A percentile compares a stretch with the other conserved stretches of the same genome.
phyloP scores from a whole-genome alignment of 108 stramenopile genomes.

The Skeletonema marinoi region DNA sequence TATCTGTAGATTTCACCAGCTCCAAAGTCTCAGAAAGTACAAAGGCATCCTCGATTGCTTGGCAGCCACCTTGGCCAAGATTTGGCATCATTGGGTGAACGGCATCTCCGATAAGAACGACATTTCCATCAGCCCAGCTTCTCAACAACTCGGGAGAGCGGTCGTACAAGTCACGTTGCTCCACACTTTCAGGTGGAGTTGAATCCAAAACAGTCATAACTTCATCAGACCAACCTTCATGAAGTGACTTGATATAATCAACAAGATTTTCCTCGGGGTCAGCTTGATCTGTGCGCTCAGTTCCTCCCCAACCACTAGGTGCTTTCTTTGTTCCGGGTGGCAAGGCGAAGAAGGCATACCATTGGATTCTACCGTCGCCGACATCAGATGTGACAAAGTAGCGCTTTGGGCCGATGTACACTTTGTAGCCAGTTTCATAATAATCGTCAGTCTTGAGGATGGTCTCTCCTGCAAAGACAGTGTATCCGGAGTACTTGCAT shows the following conservation, averaged over 20 bases:
- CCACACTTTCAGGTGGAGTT: slow-evolving; percentile 90
- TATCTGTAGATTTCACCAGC: slow-evolving; percentile 66
- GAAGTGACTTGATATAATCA: slow-evolving; percentile 90
- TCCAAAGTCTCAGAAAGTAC: slow-evolving; percentile 90
- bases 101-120: slow-evolving; percentile 94
- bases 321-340: slow-evolving; percentile 94
- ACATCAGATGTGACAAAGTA: slow-evolving; percentile 98
- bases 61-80: slow-evolving; percentile 95
- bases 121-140: slow-evolving; percentile 94
- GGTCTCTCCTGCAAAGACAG: slow-evolving; percentile 96
- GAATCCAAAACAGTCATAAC: slow-evolving; percentile 90
- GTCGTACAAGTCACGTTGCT: slow-evolving; percentile 97
- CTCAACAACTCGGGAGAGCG: slow-evolving; percentile 87
- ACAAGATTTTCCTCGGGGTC: slow-evolving; percentile 87
- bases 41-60: slow-evolving; percentile 96
- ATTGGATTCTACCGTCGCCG: slow-evolving; percentile 95
- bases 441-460: slow-evolving; percentile 88
- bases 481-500: slow-evolving; percentile 95
- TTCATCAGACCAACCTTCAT: slow-evolving; percentile 94
- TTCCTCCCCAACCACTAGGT: slow-evolving; percentile 86
- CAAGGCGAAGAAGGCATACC: slow-evolving; percentile 98
- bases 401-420: slow-evolving; percentile 95
- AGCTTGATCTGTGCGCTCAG: slow-evolving; percentile 60
- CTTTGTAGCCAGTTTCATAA: slow-evolving; percentile 95
- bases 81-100: slow-evolving; percentile 99